Percentiles rank a stretch among this genome's conserved stretches.
phyloP scores from a whole-genome alignment of 2,329 filamentous ascomycete genomes.

The Colletotrichum liaoningense region DNA sequence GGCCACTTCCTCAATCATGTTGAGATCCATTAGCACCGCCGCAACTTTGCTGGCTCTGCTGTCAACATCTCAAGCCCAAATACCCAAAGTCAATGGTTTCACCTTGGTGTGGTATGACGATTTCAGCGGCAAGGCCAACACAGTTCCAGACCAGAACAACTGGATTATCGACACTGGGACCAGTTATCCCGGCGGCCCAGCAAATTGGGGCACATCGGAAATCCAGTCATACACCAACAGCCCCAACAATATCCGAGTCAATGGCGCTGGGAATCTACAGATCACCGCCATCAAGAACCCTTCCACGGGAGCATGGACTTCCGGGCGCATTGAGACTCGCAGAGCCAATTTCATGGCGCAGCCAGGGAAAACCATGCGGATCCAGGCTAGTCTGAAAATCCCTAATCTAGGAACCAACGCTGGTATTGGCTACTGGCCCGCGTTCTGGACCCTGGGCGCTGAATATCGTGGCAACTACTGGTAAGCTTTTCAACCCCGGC shows the following conservation, averaged over 20 bases:
- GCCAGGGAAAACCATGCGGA: slow-evolving; percentile 49
- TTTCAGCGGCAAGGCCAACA: slow-evolving; percentile 52
- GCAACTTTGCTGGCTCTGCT: background rate
- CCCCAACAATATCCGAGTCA: slow-evolving; percentile 57
- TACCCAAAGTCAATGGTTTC: slow-evolving; percentile 44
- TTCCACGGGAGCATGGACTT: slow-evolving; percentile 51
- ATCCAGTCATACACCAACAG: slow-evolving; percentile 57
- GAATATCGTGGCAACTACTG: slow-evolving; percentile 50
- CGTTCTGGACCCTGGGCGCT: slow-evolving; percentile 58
- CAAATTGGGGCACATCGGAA: slow-evolving; percentile 61
- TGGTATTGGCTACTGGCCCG: slow-evolving; percentile 54
- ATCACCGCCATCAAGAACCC: slow-evolving; percentile 55
- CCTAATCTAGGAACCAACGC: slow-evolving; percentile 38
- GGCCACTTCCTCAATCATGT: background rate
- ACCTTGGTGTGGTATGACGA: slow-evolving; percentile 54
- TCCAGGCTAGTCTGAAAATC: slow-evolving; percentile 51
- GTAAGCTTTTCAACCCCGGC: slow-evolving; percentile 39
- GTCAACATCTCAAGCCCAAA: background rate
- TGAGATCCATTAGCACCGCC: background rate
- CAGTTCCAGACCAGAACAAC: slow-evolving; percentile 48
- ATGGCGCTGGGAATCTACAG: slow-evolving; percentile 58
- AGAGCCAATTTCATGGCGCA: slow-evolving; percentile 47
- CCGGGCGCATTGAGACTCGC: slow-evolving; percentile 54
- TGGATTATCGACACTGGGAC: slow-evolving; percentile 59
- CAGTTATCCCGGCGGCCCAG: slow-evolving; percentile 55